Percentiles rank a stretch among this genome's conserved stretches.
Evolutionary conservation across 371 early-diverging fungal species (phyloP).

Genomic region (Syncephalastrum contaminatum): DNA sequence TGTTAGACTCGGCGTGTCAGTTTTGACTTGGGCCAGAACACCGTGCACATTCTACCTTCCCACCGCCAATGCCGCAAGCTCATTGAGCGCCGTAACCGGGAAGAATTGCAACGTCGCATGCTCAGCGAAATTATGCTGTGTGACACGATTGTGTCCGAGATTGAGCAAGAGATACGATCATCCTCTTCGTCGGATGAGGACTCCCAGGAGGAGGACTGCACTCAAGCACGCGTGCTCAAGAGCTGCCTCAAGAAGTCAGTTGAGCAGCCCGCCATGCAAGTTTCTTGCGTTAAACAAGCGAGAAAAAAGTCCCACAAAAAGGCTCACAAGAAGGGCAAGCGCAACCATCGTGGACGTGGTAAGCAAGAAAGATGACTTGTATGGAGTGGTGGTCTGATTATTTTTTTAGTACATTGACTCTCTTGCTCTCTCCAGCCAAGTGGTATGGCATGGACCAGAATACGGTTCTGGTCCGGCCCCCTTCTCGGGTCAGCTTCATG

Average conservation of each 20-base stretch:
- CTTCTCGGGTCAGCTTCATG: no score
- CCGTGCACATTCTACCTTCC: slow-evolving; percentile 39
- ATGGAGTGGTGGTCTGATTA: no score
- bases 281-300: neutral
- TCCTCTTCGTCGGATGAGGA: slow-evolving; percentile 1
- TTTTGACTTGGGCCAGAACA: slow-evolving; percentile 46
- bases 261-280: neutral
- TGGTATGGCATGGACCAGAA: no score
- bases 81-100: slow-evolving; percentile 26
- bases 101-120: slow-evolving; percentile 32
- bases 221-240: slow-evolving; percentile 10
- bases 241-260: slow-evolving; percentile 25
- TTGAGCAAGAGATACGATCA: slow-evolving; percentile 20
- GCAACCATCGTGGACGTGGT: no score
- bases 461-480: no score
- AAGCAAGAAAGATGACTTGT: no score
- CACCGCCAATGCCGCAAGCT: slow-evolving; percentile 33
- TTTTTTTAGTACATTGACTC: no score
- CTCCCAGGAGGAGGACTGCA: neutral
- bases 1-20: slow-evolving; percentile 34
- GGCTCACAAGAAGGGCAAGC: no score
- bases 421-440: no score
- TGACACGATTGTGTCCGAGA: slow-evolving; percentile 44
- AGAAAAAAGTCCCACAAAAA: no score
- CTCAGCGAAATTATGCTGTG: slow-evolving; percentile 36